Conservation (phyloP, 2,329 filamentous ascomycete genomes). For the Hyphodiscus sp. region DNA sequence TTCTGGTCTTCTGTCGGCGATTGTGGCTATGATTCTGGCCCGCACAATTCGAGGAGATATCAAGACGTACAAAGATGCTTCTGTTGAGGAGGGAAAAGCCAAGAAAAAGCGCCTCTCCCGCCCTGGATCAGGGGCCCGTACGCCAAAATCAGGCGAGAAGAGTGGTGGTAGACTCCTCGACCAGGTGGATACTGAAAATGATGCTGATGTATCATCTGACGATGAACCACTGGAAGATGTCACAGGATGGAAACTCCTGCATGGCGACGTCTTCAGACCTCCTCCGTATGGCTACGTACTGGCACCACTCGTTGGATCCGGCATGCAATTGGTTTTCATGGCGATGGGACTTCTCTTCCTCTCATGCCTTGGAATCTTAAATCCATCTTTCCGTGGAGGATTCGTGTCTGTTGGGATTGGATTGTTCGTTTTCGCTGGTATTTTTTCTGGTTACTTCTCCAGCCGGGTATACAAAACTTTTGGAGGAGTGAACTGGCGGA, state of each 20-base stretch:
- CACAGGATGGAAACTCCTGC: constrained; percentile 82
- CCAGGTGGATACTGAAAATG: constrained; percentile 46
- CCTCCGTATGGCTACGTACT: constrained; percentile 66
- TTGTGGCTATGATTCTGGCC: constrained; percentile 74
- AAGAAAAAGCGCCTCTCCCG: constrained; percentile 44
- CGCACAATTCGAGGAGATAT: constrained; percentile 75
- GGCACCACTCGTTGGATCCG: constrained; percentile 76
- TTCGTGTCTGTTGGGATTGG: constrained; percentile 81
- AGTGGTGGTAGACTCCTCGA: constrained; percentile 51
- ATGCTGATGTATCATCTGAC: constrained; percentile 52
- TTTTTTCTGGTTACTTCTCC: constrained; percentile 85
- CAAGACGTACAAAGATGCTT: constrained; percentile 62
- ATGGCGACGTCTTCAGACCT: constrained; percentile 79
- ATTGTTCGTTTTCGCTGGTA: constrained; percentile 74
- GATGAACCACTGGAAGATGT: constrained; percentile 72
- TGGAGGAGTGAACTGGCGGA: constrained; percentile 65
- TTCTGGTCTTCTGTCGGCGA: constrained; percentile 68
- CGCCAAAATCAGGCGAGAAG: constrained; percentile 45
- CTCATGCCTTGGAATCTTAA: constrained; percentile 70
- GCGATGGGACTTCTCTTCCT: constrained; percentile 63
- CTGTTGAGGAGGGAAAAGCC: constrained; percentile 59
- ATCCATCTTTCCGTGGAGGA: constrained; percentile 83
- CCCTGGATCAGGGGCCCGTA: constrained; percentile 33
- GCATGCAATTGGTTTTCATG: constrained; percentile 83
- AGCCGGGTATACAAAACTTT: constrained; percentile 79